Evolutionary conservation across 176 grass and related monocot species (phyloP), one percentile per base, ranked within the genome.

Genomic region (Ananas comosus): DNA sequence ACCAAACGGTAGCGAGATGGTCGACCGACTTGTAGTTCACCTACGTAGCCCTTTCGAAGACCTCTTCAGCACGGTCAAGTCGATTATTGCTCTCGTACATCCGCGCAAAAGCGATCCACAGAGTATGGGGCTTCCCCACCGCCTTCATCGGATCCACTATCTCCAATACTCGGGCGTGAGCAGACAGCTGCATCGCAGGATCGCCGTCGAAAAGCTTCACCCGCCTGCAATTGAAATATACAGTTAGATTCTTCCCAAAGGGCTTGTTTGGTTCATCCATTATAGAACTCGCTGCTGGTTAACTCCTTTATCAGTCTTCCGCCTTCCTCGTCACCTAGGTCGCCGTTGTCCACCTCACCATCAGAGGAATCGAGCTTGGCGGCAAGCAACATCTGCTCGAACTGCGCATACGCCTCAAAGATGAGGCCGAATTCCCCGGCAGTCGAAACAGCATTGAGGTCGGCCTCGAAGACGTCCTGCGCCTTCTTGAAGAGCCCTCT

Each of bases 81-180:
- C 76, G 83, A 52, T 87, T 87, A 65, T 84, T 80, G 71, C 78
- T 82, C 78, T 94, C 91, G 71, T 94, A 94, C 86, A 90, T 76
- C 74, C 82, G 86, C 47, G 91, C 80, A 81, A 94, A 93, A 25
- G 78, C 66, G 68, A 94, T 71, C 91, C 91, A 94, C 42, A 89
- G 69, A 28, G 91, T 94, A 70, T 90, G 91, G 11, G 91, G 91
- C 54, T 94, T 90, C 47, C 91, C 91, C 67, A 87, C 91, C 33
- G 86, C 91, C 29, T 94, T 94, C 86, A 86, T 86, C 10, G 91
- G 91, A 65, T 94, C 91, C 29, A 94, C 81, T 23, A 83, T 94
- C 82, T 83, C 87, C 59, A 94, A 86, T 50, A 86, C 91, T 73
- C 90, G 86, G 50, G 79, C 87, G 76, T 94, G 90, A 25, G 86